phyloP scores from a whole-genome alignment of 257 asterid species.

The Solanum pennellii region DNA sequence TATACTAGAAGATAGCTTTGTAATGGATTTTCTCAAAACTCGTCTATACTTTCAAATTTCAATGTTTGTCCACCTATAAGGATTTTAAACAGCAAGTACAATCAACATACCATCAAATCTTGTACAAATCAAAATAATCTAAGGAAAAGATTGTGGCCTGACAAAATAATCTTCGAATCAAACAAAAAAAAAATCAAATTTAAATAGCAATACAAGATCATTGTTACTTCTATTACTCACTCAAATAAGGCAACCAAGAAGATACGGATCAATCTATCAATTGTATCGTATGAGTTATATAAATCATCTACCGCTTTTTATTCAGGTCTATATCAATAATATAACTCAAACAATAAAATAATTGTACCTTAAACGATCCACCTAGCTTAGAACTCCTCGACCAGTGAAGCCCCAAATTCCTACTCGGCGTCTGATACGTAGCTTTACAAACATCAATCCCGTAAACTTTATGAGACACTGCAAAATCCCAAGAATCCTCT shows the following conservation, averaged over 20 bases:
- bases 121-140: too few species aligned
- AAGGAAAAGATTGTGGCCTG: too few species aligned
- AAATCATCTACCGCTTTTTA: neutral
- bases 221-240: too few species aligned
- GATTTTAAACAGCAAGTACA: too few species aligned
- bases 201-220: neutral
- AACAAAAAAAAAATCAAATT: neutral
- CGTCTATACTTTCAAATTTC: too few species aligned
- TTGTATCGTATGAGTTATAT: neutral
- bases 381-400: constrained; percentile 40
- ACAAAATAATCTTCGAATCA: too few species aligned
- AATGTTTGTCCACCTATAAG: too few species aligned
- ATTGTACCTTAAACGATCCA: constrained; percentile 72
- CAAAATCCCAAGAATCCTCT: constrained; percentile 73
- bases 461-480: constrained; percentile 47
- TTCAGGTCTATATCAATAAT: neutral
- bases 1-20: too few species aligned
- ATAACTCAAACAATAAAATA: neutral
- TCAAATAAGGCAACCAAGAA: neutral
- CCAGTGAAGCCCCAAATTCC: constrained; percentile 85
- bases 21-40: too few species aligned
- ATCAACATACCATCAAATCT: too few species aligned
- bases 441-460: constrained; percentile 55
- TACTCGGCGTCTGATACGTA: constrained; percentile 58
- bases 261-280: neutral